These are phyloP conservation scores for Gardenia jasminoides DNA, from an alignment of 257 asterid species.

Conservation along the genomic window DNA sequence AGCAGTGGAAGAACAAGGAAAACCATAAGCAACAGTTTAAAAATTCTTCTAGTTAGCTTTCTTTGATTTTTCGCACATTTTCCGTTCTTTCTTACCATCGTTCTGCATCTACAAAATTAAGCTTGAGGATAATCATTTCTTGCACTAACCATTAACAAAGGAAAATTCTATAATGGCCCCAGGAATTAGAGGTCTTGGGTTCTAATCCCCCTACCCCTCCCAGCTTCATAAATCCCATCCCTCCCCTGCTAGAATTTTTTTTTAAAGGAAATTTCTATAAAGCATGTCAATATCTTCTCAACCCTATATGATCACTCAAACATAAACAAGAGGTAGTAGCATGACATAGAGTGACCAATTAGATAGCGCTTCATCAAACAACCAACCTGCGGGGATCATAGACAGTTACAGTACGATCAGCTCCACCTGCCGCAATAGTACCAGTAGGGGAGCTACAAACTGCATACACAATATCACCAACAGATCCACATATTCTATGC, in stretches of 20 bases:
- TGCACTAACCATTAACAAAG: neutral
- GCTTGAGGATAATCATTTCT: neutral
- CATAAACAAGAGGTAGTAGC: neutral
- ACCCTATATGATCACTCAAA: neutral
- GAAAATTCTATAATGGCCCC: neutral
- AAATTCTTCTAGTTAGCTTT: neutral
- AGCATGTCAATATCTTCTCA: neutral
- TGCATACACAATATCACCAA: slow-evolving; percentile 72
- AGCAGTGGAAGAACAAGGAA: neutral
- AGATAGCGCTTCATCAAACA: neutral
- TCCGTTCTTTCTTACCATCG: no score
- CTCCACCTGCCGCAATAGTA: slow-evolving; percentile 76
- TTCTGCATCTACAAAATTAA: neutral
- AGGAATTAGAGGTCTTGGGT: no score
- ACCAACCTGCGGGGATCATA: slow-evolving; percentile 92
- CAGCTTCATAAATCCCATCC: no score
- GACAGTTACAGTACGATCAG: slow-evolving; percentile 80
- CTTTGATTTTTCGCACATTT: neutral
- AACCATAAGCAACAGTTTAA: neutral
- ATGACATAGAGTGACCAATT: neutral
- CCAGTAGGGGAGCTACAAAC: slow-evolving; percentile 73
- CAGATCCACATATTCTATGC: slow-evolving; percentile 70
- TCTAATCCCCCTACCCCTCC: no score
- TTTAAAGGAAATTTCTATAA: no score
- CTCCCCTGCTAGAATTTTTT: no score